phyloP scores from a whole-genome alignment of 2,329 filamentous ascomycete genomes.

The Ascochyta fabae region DNA sequence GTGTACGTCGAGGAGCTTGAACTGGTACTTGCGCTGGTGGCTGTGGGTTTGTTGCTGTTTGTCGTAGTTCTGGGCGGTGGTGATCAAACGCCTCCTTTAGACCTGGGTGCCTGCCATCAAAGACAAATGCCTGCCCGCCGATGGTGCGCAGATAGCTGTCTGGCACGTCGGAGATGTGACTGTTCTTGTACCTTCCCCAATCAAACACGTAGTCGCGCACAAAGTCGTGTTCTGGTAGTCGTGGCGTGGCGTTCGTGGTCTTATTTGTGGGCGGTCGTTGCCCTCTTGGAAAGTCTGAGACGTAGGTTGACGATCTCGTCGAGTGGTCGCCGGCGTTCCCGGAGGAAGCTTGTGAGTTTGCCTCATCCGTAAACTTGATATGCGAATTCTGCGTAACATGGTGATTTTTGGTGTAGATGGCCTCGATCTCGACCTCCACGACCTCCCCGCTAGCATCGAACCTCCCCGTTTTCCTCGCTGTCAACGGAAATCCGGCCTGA shows the following conservation, averaged over 20 bases:
- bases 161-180: constrained; percentile 26
- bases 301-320: constrained; percentile 9
- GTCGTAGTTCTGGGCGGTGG: constrained; percentile 27
- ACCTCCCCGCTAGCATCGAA: constrained; percentile 21
- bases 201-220: constrained; percentile 32
- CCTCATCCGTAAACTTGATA: not conserved
- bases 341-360: not conserved
- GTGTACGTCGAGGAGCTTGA: constrained; percentile 7
- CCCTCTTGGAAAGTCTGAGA: constrained; percentile 16
- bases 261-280: constrained; percentile 15
- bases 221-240: constrained; percentile 9
- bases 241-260: constrained; percentile 16
- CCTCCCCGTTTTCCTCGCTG: constrained; percentile 11
- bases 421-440: constrained; percentile 7
- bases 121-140: constrained; percentile 28
- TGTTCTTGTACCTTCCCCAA: constrained; percentile 25
- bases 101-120: constrained; percentile 26
- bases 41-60: constrained; percentile 5
- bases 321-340: not conserved
- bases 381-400: constrained; percentile 6
- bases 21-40: constrained; percentile 11
- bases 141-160: constrained; percentile 33
- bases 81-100: constrained; percentile 34
- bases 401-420: constrained; percentile 2
- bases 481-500: constrained; percentile 24